A percentile compares a stretch with the other conserved stretches of the same genome.
Conservation (phyloP, 1,284 basidiomycete species). For the Golubevia pallescens region DNA sequence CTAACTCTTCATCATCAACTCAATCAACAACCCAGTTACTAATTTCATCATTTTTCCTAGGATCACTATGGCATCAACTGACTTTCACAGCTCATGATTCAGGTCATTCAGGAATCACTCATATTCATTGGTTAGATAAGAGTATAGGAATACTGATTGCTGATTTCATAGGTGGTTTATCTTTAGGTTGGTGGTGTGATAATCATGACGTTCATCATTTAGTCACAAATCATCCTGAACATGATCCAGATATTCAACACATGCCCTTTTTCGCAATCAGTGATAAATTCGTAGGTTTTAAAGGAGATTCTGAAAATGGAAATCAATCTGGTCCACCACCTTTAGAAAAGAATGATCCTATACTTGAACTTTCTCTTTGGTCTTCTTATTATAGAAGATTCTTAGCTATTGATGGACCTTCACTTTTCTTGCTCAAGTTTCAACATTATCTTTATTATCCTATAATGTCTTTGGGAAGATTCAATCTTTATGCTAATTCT, state of each 20-base stretch:
- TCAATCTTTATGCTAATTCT: slow-evolving; percentile 64
- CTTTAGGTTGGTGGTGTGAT: slow-evolving; percentile 65
- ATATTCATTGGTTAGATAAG: slow-evolving; percentile 48
- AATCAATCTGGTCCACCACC: no score
- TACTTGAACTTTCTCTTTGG: slow-evolving; percentile 24
- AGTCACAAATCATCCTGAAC: slow-evolving; percentile 64
- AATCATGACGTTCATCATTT: slow-evolving; percentile 65
- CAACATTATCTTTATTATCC: slow-evolving; percentile 65
- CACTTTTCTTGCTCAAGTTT: slow-evolving; percentile 54
- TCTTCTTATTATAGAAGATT: slow-evolving; percentile 61
- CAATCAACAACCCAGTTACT: slow-evolving; percentile 26
- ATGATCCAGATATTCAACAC: slow-evolving; percentile 65
- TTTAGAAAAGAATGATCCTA: no score
- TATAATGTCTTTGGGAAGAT: slow-evolving; percentile 64
- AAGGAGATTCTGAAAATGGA: no score
- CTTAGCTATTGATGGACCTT: slow-evolving; percentile 50
- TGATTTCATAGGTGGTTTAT: slow-evolving; percentile 61
- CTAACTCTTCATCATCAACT: slow-evolving; percentile 13
- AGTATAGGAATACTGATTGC: slow-evolving; percentile 59
- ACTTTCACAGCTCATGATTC: slow-evolving; percentile 65
- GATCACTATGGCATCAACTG: slow-evolving; percentile 63
- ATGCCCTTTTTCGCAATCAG: slow-evolving; percentile 65
- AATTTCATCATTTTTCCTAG: slow-evolving; percentile 48
- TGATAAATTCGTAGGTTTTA: slow-evolving; percentile 31
- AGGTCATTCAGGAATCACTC: slow-evolving; percentile 63